These are phyloP conservation scores for Asterophora lycoperdoides DNA, from an alignment of 768 basidiomycete genomes.

Conservation along the genomic window DNA sequence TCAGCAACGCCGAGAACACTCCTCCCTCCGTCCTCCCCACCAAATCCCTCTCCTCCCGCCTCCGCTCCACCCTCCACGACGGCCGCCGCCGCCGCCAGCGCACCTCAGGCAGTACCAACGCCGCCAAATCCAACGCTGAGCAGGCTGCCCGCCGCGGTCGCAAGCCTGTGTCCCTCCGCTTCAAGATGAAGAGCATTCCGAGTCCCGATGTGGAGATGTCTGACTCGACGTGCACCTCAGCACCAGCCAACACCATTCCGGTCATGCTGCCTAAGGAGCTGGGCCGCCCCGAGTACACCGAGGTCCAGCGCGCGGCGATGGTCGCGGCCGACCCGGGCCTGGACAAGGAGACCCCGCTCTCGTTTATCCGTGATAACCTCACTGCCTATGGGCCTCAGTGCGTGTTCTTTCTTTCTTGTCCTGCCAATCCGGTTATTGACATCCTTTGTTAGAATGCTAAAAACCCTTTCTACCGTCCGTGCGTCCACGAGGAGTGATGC, in stretches of 20 bases:
- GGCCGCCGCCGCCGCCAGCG: constrained; percentile 33
- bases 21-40: constrained; percentile 18
- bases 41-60: constrained; percentile 18
- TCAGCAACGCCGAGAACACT: constrained; percentile 29
- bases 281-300: constrained; percentile 44
- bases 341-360: constrained; percentile 42
- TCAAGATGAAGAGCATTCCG: constrained; percentile 2
- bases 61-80: constrained; percentile 19
- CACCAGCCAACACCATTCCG: constrained; percentile 25
- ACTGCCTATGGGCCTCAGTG: constrained; percentile 40
- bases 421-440: neutral
- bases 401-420: constrained; percentile 17
- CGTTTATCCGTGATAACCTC: constrained; percentile 46
- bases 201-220: constrained; percentile 30
- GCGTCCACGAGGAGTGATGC: constrained; percentile 25
- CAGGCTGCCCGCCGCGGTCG: too few relatives aligned
- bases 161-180: constrained; percentile 9
- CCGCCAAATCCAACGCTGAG: constrained; percentile 15
- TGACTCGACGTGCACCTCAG: constrained; percentile 16
- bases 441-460: constrained; percentile 30
- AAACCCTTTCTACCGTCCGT: constrained; percentile 35
- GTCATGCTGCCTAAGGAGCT: constrained; percentile 49
- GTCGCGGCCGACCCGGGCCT: constrained; percentile 48
- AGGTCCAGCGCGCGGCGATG: constrained; percentile 44
- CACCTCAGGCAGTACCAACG: constrained; percentile 17